These are phyloP conservation scores for Penicillium brasilianum DNA, from an alignment of 2,329 filamentous ascomycete species.

Conservation along the genomic window DNA sequence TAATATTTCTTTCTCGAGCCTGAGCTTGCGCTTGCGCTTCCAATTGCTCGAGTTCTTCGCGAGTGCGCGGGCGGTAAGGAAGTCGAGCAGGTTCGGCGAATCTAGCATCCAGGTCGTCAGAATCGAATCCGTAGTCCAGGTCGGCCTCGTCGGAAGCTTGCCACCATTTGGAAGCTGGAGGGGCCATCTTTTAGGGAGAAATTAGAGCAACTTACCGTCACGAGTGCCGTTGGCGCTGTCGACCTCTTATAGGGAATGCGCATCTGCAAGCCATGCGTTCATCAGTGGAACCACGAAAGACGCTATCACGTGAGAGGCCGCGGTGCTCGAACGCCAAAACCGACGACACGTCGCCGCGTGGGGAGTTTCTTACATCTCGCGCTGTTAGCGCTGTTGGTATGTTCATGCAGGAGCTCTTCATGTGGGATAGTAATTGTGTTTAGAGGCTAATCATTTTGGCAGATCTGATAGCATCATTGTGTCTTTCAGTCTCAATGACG, in stretches of 20 bases:
- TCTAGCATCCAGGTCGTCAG: constrained; percentile 33
- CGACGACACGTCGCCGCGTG: constrained; percentile 14
- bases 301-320: constrained; percentile 26
- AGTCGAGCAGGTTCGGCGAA: constrained; percentile 24
- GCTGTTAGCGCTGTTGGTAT: constrained; percentile 15
- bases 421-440: not conserved
- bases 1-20: not conserved
- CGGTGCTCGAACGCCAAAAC: constrained; percentile 16
- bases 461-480: constrained; percentile 21
- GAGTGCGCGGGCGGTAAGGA: constrained; percentile 11
- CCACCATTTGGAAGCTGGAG: constrained; percentile 26
- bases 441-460: not conserved
- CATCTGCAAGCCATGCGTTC: constrained; percentile 29
- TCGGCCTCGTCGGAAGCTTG: constrained; percentile 26
- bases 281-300: constrained; percentile 28
- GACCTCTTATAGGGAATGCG: constrained; percentile 24
- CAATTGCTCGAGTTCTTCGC: constrained; percentile 11
- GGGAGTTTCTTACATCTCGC: not conserved
- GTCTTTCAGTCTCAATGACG: constrained; percentile 46
- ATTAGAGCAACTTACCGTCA: constrained; percentile 18
- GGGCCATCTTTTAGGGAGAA: constrained; percentile 18
- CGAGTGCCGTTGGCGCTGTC: constrained; percentile 4
- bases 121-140: constrained; percentile 35
- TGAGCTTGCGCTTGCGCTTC: constrained; percentile 1
- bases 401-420: not conserved